Evolutionary conservation across 768 basidiomycete species (phyloP), one percentile per base, ranked within the genome.

Genomic region (Termitomyces sp.): DNA sequence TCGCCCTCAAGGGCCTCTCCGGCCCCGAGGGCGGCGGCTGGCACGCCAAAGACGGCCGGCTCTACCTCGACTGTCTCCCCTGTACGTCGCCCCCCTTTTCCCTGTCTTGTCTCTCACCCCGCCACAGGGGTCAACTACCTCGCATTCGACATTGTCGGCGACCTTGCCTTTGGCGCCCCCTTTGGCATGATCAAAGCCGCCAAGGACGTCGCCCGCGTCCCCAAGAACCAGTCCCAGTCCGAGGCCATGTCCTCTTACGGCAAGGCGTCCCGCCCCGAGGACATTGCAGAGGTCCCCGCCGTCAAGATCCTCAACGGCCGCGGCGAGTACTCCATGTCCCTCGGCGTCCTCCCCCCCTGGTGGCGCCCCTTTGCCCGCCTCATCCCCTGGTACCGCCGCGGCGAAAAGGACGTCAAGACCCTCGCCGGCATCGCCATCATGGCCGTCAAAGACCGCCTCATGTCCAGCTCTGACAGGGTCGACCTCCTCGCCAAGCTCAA

Each of bases 141-240:
- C 18, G 78, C 78, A 5, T 83, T 83, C 62, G 81, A 82, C 69
- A 91, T 93, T 64, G 89, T 94, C 45, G 91, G 89, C 70, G 90
- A 94, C 69, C 80, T 94, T 14, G 88, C 91, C 0, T 94, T 94
- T 64, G 93, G 93, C 1, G 82, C 83, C 2, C 89, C 93, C 0
- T 96, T 96, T 64, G 92, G 92, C 18, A 96, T 96, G 93, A 76
- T 95, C 59, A 66, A 81, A 54, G 81, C 86, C 6, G 87, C 81
- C 26, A 83, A 83, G 53, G 92, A 94, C 65, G 77, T 82, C 9
- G 90, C 88, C 1, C 76, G 84, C 5, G 87, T 90, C 3, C 87
- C 88, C 5, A 77, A 77, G 20, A 75, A 80, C 42, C 81, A 81
- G 20, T 63, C 79, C 56, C 73, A 76, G 24, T 62, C 79, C 56